phyloP scores from a whole-genome alignment of 2,329 filamentous ascomycete genomes.

The Sclerotinia sclerotiorum region DNA sequence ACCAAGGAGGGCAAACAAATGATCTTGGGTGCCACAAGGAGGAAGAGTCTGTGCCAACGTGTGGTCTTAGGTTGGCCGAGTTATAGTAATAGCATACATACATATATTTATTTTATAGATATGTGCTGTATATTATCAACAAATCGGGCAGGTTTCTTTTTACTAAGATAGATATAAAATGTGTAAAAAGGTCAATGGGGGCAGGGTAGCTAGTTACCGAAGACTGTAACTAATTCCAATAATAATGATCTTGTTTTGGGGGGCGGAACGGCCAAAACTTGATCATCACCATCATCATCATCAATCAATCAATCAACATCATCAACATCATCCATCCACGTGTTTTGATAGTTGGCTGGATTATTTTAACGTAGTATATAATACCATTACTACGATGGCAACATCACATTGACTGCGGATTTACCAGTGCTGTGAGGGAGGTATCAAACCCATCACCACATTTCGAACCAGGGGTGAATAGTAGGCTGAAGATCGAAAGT shows the following conservation, averaged over 20 bases:
- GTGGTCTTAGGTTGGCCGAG: not conserved
- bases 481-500: not conserved
- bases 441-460: not conserved
- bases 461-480: not conserved
- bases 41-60: not conserved
- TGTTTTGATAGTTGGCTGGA: not conserved
- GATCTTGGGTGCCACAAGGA: constrained; percentile 16
- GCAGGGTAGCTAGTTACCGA: not conserved
- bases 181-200: not conserved
- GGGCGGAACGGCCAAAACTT: not conserved
- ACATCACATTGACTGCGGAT: not conserved
- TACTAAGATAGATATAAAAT: not conserved
- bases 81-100: not conserved
- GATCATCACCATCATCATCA: not conserved
- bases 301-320: too few species aligned
- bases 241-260: not conserved
- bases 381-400: not conserved
- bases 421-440: not conserved
- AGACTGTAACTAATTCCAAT: not conserved
- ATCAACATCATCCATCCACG: not conserved
- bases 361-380: not conserved
- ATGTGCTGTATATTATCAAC: not conserved
- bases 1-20: not conserved
- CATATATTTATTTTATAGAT: not conserved
- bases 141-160: not conserved